These are phyloP conservation scores for Solanum gandarillasii DNA, from an alignment of 257 asterid genomes.

Conservation along the genomic window DNA sequence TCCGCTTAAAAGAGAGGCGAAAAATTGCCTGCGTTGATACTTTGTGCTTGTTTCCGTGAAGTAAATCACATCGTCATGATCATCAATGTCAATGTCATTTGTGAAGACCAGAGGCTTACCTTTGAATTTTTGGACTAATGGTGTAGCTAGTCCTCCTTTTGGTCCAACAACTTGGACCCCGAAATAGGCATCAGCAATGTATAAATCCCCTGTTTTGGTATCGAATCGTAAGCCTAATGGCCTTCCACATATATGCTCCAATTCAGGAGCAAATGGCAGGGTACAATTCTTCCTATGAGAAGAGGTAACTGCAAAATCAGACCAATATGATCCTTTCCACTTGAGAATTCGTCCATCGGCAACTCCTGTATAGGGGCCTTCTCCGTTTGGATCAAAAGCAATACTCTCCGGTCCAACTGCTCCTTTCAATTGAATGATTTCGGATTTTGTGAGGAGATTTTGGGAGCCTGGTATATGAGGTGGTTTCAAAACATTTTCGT, in stretches of 20 bases:
- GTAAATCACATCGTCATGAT: constrained; percentile 35
- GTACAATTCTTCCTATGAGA: constrained; percentile 33
- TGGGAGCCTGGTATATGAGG: background rate
- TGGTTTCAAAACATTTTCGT: background rate
- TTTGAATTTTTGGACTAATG: constrained; percentile 39
- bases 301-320: constrained; percentile 9
- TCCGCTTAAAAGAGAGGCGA: constrained; percentile 14
- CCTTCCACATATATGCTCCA: constrained; percentile 59
- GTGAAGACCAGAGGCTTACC: constrained; percentile 44
- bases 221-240: constrained; percentile 58
- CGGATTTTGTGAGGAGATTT: background rate
- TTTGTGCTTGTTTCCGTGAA: constrained; percentile 53
- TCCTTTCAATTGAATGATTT: background rate
- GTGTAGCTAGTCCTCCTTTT: constrained; percentile 42
- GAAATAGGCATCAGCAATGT: constrained; percentile 63
- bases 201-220: constrained; percentile 39
- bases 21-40: constrained; percentile 43
- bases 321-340: constrained; percentile 1
- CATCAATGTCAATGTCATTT: constrained; percentile 59
- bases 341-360: constrained; percentile 18
- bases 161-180: constrained; percentile 61
- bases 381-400: constrained; percentile 1
- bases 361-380: constrained; percentile 15
- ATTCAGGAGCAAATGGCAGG: constrained; percentile 37
- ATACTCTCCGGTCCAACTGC: constrained; percentile 13